Evolutionary conservation across 1,139 yeast species (phyloP).

Genomic region (Wickerhamomyces sp.): DNA sequence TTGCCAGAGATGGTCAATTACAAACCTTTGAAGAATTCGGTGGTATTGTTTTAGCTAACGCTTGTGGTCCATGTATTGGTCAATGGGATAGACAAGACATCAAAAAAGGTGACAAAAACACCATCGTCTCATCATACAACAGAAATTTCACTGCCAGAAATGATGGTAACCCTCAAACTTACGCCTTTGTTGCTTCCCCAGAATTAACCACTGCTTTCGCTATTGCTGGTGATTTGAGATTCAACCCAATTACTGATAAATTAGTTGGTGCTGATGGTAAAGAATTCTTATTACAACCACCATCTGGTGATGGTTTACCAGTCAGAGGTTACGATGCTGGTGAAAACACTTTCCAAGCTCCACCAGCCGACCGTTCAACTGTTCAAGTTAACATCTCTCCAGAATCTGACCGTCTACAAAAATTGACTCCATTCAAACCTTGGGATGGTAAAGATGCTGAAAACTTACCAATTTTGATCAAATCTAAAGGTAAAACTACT

Average conservation of each 20-base stretch:
- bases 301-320: conserved; percentile 93
- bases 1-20: conserved; percentile 95
- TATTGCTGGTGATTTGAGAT: conserved; percentile 94
- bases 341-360: conserved; percentile 96
- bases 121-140: conserved; percentile 98
- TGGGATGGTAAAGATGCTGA: conserved; percentile 97
- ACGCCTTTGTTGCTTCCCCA: conserved; percentile 97
- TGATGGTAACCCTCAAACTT: conserved; percentile 98
- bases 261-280: conserved; percentile 92
- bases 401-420: conserved; percentile 83
- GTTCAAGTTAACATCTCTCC: conserved; percentile 80
- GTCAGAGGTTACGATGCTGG: conserved; percentile 90
- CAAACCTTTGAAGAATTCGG: conserved; percentile 88
- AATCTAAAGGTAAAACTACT: conserved; percentile 97
- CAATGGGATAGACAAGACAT: conserved; percentile 99
- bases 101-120: conserved; percentile 96
- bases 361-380: conserved; percentile 79
- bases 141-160: conserved; percentile 98
- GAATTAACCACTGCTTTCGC: conserved; percentile 96
- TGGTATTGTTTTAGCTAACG: conserved; percentile 94
- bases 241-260: conserved; percentile 96
- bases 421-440: conserved; percentile 82
- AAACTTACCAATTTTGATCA: conserved; percentile 88
- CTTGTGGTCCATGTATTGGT: conserved; percentile 99
- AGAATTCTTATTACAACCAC: conserved; percentile 89